A percentile compares a stretch with the other conserved stretches of the same genome.
Conservation (phyloP, 495 filamentous ascomycete genomes). For the Aspergillus asperescens region DNA sequence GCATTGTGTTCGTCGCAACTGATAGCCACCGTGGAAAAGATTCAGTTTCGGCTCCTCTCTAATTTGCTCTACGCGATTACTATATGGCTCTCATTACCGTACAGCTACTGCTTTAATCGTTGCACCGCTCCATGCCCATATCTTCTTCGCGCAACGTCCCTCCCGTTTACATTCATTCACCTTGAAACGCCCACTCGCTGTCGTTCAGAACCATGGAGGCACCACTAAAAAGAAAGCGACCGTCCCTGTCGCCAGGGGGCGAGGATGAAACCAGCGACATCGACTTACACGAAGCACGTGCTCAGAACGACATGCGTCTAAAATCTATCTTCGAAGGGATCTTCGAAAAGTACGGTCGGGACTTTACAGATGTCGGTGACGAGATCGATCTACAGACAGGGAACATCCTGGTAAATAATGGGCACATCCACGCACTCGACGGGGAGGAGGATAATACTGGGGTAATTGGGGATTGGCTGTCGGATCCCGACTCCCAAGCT, state of each 20-base stretch:
- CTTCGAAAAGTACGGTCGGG: constrained; percentile 78
- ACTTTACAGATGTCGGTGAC: constrained; percentile 76
- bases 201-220: constrained; percentile 46
- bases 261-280: constrained; percentile 31
- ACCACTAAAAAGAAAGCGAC: constrained; percentile 52
- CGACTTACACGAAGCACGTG: constrained; percentile 53
- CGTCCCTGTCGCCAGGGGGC: constrained; percentile 40
- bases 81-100: neutral
- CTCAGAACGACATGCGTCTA: constrained; percentile 58
- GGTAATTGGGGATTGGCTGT: constrained; percentile 17
- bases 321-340: constrained; percentile 81
- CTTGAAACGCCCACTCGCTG: neutral
- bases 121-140: no score
- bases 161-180: neutral
- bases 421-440: constrained; percentile 61
- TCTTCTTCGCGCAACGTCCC: neutral
- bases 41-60: neutral
- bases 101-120: neutral
- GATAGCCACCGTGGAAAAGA: neutral
- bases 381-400: constrained; percentile 76
- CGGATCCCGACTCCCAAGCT: constrained; percentile 4
- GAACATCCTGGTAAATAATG: constrained; percentile 79
- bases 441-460: constrained; percentile 50
- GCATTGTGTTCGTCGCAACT: neutral
- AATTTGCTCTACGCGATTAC: no score